Percentiles rank a stretch among this genome's conserved stretches.
These are phyloP conservation scores for Botryotinia convoluta DNA, from an alignment of 2,329 filamentous ascomycete species.

Conservation along the genomic window DNA sequence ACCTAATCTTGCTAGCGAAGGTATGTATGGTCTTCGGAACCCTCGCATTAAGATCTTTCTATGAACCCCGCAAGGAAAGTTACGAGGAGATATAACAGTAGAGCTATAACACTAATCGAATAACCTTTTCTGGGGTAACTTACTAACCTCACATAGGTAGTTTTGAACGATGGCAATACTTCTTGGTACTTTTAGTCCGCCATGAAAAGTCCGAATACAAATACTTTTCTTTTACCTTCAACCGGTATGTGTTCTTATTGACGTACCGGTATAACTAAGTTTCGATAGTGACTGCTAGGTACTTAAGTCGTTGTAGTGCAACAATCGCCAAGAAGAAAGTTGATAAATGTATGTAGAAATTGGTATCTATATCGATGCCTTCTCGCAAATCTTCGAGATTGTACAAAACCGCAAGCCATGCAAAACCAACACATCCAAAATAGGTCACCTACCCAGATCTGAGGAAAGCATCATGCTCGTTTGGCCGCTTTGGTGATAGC, in stretches of 20 bases:
- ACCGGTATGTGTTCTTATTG: not conserved
- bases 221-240: not conserved
- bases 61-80: not conserved
- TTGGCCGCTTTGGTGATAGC: not conserved
- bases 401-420: not conserved
- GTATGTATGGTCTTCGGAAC: not conserved
- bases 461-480: not conserved
- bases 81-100: not conserved
- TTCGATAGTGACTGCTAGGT: not conserved
- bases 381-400: too few species aligned
- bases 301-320: not conserved
- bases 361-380: not conserved
- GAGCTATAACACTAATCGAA: not conserved
- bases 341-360: not conserved
- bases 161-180: not conserved
- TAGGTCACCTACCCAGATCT: not conserved
- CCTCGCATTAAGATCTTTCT: not conserved
- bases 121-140: slow-evolving; percentile 5
- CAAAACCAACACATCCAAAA: not conserved
- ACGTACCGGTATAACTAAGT: not conserved
- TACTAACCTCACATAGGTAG: not conserved
- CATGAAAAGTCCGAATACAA: not conserved
- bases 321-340: not conserved
- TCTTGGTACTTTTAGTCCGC: not conserved
- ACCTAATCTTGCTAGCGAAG: not conserved